These are phyloP conservation scores for Sungouiella thailandica DNA, from an alignment of 805 yeast genomes.

Conservation along the genomic window DNA sequence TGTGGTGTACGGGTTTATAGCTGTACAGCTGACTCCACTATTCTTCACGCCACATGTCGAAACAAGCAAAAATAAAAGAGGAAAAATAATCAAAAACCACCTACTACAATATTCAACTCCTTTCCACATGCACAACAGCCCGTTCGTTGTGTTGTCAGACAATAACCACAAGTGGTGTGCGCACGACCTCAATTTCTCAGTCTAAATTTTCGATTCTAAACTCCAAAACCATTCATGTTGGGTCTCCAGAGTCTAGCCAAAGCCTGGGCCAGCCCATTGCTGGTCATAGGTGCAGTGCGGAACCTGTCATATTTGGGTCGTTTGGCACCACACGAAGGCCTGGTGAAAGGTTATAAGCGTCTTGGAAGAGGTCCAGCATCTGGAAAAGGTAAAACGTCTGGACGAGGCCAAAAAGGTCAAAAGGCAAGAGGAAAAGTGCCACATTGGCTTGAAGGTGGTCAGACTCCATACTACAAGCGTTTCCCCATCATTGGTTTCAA, in stretches of 20 bases:
- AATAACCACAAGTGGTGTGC: no score
- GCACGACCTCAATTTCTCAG: not conserved
- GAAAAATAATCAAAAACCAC: no score
- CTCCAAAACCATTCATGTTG: slow-evolving; percentile 1
- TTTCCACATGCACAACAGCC: no score
- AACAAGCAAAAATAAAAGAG: no score
- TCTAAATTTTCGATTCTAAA: not conserved
- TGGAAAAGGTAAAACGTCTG: slow-evolving; percentile 89
- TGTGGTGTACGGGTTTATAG: no score
- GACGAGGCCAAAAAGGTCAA: slow-evolving; percentile 98
- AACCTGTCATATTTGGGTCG: slow-evolving; percentile 46
- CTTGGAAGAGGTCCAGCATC: slow-evolving; percentile 96
- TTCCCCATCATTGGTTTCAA: slow-evolving; percentile 88
- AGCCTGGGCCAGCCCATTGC: slow-evolving; percentile 2
- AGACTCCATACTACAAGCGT: slow-evolving; percentile 81
- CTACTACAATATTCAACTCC: no score
- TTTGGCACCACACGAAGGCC: slow-evolving; percentile 56
- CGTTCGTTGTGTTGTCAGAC: no score
- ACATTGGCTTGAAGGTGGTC: slow-evolving; percentile 98
- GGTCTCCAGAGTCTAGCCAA: slow-evolving; percentile 1
- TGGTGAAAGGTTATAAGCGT: slow-evolving; percentile 60
- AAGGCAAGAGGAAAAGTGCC: slow-evolving; percentile 91
- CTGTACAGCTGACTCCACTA: no score
- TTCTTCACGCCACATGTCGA: no score
- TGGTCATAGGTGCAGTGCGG: slow-evolving; percentile 19